Evolutionary conservation across 805 yeast species (phyloP).

Genomic region (Wickerhamiella australiensis): DNA sequence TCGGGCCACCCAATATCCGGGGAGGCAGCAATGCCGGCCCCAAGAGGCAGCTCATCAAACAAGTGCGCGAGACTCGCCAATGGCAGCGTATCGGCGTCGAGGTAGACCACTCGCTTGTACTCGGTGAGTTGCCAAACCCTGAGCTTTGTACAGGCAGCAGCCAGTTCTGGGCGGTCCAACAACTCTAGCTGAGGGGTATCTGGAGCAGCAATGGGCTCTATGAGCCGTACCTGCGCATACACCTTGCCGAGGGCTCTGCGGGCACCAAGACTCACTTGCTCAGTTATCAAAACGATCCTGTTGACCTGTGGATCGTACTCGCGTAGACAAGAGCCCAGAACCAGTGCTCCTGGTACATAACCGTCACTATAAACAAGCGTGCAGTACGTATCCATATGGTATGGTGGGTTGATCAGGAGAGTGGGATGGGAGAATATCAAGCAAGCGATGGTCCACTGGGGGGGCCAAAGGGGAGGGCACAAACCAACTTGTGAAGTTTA

Average conservation of each 20-base stretch:
- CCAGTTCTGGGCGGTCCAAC: slow-evolving; percentile 40
- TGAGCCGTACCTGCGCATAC: slow-evolving; percentile 24
- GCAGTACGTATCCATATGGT: slow-evolving; percentile 28
- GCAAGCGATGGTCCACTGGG: not conserved
- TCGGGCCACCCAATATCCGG: slow-evolving; percentile 93
- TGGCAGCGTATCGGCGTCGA: slow-evolving; percentile 47
- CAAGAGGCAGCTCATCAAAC: slow-evolving; percentile 20
- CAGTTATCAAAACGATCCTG: slow-evolving; percentile 25
- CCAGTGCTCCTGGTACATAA: slow-evolving; percentile 40
- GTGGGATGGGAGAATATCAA: not conserved
- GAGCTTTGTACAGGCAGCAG: slow-evolving; percentile 40
- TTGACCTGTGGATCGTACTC: slow-evolving; percentile 20
- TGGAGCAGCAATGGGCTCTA: slow-evolving; percentile 24
- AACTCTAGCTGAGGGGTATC: slow-evolving; percentile 22
- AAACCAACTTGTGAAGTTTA: not conserved
- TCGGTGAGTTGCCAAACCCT: slow-evolving; percentile 40
- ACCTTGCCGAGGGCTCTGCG: slow-evolving; percentile 16
- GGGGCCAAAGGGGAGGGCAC: not conserved
- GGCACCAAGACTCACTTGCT: slow-evolving; percentile 18
- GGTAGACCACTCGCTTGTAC: slow-evolving; percentile 34
- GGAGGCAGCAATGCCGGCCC: slow-evolving; percentile 33
- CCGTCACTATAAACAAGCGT: slow-evolving; percentile 36
- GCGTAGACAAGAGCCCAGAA: slow-evolving; percentile 33
- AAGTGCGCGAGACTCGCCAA: slow-evolving; percentile 26
- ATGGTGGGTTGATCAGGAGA: not conserved